Base-by-base conservation (phyloP, 345 rosid species). In the Eucalyptus curtisii region DNA sequence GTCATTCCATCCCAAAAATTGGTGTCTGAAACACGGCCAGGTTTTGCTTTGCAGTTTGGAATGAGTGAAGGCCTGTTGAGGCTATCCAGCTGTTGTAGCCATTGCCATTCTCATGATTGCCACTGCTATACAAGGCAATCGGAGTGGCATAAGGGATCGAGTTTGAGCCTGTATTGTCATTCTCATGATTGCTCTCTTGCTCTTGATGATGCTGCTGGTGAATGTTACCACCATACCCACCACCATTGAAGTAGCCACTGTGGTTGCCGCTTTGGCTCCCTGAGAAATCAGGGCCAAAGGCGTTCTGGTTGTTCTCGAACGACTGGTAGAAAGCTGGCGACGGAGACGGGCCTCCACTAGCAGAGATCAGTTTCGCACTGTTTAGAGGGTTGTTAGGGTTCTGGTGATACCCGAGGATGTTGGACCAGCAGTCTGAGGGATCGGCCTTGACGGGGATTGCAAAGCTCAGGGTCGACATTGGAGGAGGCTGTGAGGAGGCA, bases 1-100 rank as follows among this genome's bases (percentile, higher is more conserved):
- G 91, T 97, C 96, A 96, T 92, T 97, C 99, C 93, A 94, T 93
- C 52, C 99, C 98, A 92, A 95, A 96, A 90, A 97, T 95, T 30
- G 98, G 97, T 49, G 97, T 95, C 96, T 95, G 98, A 91, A 95
- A 94, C 91, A 94, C 92, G 31, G 97, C 93, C 44, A 96, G 90
- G 88, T 89, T 94, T 13, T 96, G 89, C 93, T 97, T 96, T 86
- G 94, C 96, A 91, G 94, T 55, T 90, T 93, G 96, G 88, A 93
- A 92, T 66, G 95, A 61, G 90, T 90, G 96, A 86, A 92, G 49
- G 86, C 94, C 89, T 90, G 93, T 92, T 88, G 94, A 86, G 91
- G 90, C 91, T 93, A 94, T 93, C 91, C 91, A 93, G 24, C 93
- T 93, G 93, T 95, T 93, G 93, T 90, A 92, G 20, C 95, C 94